phyloP scores from a whole-genome alignment of 2,329 filamentous ascomycete species.

The Thielaviopsis ethacetica region DNA sequence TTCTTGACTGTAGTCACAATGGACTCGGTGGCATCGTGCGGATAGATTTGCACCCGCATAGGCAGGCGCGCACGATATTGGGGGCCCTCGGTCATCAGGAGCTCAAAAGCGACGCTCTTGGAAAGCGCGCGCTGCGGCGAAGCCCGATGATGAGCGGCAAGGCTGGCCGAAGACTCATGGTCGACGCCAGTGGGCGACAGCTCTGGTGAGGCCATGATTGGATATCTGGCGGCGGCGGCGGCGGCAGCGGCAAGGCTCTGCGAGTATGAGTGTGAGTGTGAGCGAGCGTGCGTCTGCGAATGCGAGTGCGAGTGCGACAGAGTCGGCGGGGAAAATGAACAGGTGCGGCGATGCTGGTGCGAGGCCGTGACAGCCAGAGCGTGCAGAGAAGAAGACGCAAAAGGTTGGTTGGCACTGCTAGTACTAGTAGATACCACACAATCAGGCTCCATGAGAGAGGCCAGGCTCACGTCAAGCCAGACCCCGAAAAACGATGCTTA shows the following conservation, averaged over 20 bases:
- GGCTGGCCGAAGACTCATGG: slow-evolving; percentile 2
- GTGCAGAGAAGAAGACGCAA: slow-evolving; percentile 7
- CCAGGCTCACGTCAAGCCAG: background rate
- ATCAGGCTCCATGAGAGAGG: slow-evolving; percentile 11
- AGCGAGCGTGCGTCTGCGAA: background rate
- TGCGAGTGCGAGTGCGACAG: background rate
- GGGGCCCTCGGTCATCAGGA: slow-evolving; percentile 51
- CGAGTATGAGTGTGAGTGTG: background rate
- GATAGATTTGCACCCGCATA: slow-evolving; percentile 82
- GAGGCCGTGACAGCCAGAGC: slow-evolving; percentile 4
- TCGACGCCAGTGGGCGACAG: slow-evolving; percentile 5
- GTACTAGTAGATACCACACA: background rate
- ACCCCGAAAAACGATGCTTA: background rate
- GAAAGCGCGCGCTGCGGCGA: slow-evolving; percentile 16
- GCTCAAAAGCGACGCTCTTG: slow-evolving; percentile 67
- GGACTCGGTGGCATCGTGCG: slow-evolving; percentile 90
- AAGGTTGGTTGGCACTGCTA: slow-evolving; percentile 5
- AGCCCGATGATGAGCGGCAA: slow-evolving; percentile 2
- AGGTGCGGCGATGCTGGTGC: slow-evolving; percentile 1
- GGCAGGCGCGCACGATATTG: slow-evolving; percentile 59
- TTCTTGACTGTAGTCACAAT: slow-evolving; percentile 98
- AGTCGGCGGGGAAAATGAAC: background rate
- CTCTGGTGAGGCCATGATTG: slow-evolving; percentile 8
- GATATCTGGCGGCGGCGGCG: background rate
- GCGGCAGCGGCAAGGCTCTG: background rate